Evolutionary conservation across 2,329 filamentous ascomycete genomes (phyloP).

Genomic region (Fusarium foetens): DNA sequence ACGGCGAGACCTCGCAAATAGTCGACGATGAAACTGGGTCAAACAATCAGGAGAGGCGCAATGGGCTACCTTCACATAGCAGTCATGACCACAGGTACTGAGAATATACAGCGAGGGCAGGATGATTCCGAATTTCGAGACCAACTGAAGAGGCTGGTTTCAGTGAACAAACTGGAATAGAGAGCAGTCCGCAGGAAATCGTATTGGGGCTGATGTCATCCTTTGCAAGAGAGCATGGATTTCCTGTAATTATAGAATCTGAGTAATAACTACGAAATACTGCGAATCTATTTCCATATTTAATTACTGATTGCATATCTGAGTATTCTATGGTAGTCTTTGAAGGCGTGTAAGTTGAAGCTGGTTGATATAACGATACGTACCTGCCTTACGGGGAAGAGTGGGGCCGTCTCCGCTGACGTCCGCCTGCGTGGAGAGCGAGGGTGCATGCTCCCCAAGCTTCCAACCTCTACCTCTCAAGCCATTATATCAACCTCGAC

Average conservation of each 20-base stretch:
- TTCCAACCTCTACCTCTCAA: constrained; percentile 39
- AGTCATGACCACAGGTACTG: not conserved
- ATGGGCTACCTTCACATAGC: not conserved
- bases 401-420: constrained; percentile 40
- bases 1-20: not conserved
- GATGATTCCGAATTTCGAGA: not conserved
- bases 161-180: not conserved
- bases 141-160: not conserved
- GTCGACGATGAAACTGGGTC: not conserved
- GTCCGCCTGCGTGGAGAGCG: constrained; percentile 24
- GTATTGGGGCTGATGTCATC: not conserved
- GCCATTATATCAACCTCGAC: constrained; percentile 7
- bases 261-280: not conserved
- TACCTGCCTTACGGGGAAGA: constrained; percentile 32
- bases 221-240: not conserved
- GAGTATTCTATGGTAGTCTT: not conserved
- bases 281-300: not conserved
- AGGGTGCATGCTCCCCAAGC: constrained; percentile 29
- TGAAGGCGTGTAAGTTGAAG: not conserved
- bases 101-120: not conserved
- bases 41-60: not conserved
- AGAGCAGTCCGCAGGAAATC: not conserved
- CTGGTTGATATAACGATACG: constrained; percentile 10
- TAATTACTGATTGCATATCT: not conserved
- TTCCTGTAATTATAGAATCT: not conserved